Evolutionary conservation across 768 basidiomycete species (phyloP), one percentile per base, ranked within the genome.

Genomic region (Termitomyces sp.): DNA sequence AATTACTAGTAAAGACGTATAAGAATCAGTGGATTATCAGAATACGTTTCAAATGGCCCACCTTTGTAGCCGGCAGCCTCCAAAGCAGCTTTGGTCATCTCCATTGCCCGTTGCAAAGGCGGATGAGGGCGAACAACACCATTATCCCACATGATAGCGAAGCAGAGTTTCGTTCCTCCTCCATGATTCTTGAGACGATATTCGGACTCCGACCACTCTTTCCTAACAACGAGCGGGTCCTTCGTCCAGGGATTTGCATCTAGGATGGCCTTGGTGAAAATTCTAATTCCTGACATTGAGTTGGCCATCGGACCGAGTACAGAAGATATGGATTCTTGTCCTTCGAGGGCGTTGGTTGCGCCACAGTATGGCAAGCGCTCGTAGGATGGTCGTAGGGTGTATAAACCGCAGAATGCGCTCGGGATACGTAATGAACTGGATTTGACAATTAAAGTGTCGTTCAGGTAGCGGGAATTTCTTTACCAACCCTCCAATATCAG

Each of bases 401-500:
- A 88, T 3, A 86, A 64, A 0, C 81, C 82, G 55, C 79, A 79
- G 65, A 81, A 81, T 0, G 74, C 71, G 9, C 77, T 69, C 2
- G 85, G 85, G 45, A 84, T 83, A 4, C 84, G 78, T 12, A 83
- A 64, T 6, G 81, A 80, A 2, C 79, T 81, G 32, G 19, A n/a
- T 19, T 42, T n/a, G 40, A 43, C 28, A 7, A 46, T 21, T 21
- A 28, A 37, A 49, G 43, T 22, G 11, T 10, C 41, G 22, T 34
- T n/a, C 19, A 15, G 32, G 45, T 45, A 45, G 24, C 43, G 7
- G 21, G 50, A 57, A 43, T 15, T n/a, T 8, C 19, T 8, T 15
- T 34, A 58, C 74, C 34, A 37, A 82, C 81, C 82, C 81, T 53
- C 78, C 80, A 41, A 85, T 78, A 64, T 85, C 85, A 1, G 85